Conservation (phyloP, 345 rosid species). For the Populus alba region DNA sequence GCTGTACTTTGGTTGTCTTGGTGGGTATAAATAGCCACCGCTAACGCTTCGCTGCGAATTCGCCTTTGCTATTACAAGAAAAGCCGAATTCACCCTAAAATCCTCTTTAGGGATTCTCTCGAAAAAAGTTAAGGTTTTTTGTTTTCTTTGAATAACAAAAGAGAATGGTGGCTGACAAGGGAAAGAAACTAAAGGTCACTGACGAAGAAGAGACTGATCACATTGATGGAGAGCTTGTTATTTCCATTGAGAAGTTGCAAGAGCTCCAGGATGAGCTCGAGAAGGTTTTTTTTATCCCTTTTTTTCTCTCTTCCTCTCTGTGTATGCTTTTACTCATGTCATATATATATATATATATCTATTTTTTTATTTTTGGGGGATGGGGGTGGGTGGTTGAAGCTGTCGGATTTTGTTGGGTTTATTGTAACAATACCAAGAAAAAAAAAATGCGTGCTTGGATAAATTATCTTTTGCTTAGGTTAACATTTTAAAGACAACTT, state of each 20-base stretch:
- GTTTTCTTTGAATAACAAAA: neutral
- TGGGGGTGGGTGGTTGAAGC: too few species aligned
- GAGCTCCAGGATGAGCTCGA: conserved; percentile 38
- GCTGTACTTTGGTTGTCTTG: too few species aligned
- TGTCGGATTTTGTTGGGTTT: neutral
- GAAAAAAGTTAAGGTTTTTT: conserved; percentile 1
- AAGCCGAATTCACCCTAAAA: neutral
- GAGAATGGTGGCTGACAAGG: conserved; percentile 28
- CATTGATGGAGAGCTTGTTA: conserved; percentile 22
- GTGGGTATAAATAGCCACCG: too few species aligned
- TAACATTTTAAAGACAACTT: neutral
- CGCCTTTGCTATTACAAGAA: too few species aligned
- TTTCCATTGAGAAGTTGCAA: conserved; percentile 34
- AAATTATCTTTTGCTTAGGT: neutral
- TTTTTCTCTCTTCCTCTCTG: neutral
- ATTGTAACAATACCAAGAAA: neutral
- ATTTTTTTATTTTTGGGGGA: neutral
- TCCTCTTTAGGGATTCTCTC: neutral
- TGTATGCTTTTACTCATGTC: neutral
- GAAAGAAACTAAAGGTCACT: conserved; percentile 30
- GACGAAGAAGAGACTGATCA: conserved; percentile 20
- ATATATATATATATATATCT: neutral
- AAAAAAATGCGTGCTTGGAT: too few species aligned
- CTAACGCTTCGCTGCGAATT: too few species aligned
- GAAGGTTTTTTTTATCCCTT: conserved; percentile 15